These are phyloP conservation scores for Blumeria graminis DNA, from an alignment of 2,329 filamentous ascomycete species.

Conservation along the genomic window DNA sequence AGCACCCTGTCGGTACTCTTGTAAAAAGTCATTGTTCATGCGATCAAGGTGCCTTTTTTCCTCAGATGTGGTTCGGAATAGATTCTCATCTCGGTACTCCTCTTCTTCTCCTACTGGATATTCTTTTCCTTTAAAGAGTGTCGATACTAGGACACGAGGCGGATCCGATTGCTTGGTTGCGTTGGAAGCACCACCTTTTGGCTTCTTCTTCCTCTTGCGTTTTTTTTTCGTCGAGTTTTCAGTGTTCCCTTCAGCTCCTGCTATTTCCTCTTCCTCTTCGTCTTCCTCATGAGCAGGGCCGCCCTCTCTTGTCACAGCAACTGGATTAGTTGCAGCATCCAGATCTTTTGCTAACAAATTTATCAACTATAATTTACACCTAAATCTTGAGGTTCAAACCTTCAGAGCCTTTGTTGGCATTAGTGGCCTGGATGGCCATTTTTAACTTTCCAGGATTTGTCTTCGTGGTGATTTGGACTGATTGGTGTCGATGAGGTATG, in stretches of 20 bases:
- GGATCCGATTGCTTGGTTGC: slow-evolving; percentile 53
- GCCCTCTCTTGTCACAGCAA: too few relatives aligned
- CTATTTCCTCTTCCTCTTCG: slow-evolving; percentile 24
- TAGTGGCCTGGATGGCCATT: too few relatives aligned
- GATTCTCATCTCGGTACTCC: slow-evolving; percentile 56
- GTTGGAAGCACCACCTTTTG: slow-evolving; percentile 40
- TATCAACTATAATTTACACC: too few relatives aligned
- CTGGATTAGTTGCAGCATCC: slow-evolving; percentile 5
- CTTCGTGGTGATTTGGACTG: too few relatives aligned
- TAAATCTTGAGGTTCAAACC: not conserved
- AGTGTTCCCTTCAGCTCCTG: slow-evolving; percentile 17
- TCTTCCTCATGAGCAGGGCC: slow-evolving; percentile 12
- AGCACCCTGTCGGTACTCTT: slow-evolving; percentile 63
- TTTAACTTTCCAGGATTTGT: too few relatives aligned
- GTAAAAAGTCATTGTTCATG: slow-evolving; percentile 54
- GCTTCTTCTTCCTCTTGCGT: slow-evolving; percentile 52
- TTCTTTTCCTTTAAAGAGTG: slow-evolving; percentile 44
- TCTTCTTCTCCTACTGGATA: slow-evolving; percentile 61
- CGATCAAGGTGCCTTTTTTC: slow-evolving; percentile 68
- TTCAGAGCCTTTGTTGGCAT: not conserved
- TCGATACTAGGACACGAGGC: slow-evolving; percentile 47
- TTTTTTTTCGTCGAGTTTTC: slow-evolving; percentile 30
- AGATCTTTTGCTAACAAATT: slow-evolving; percentile 12
- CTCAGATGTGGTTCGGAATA: slow-evolving; percentile 56
- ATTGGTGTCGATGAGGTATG: too few relatives aligned